These are phyloP conservation scores for Colletotrichum sp. DNA, from an alignment of 2,329 filamentous ascomycete genomes.

Conservation along the genomic window DNA sequence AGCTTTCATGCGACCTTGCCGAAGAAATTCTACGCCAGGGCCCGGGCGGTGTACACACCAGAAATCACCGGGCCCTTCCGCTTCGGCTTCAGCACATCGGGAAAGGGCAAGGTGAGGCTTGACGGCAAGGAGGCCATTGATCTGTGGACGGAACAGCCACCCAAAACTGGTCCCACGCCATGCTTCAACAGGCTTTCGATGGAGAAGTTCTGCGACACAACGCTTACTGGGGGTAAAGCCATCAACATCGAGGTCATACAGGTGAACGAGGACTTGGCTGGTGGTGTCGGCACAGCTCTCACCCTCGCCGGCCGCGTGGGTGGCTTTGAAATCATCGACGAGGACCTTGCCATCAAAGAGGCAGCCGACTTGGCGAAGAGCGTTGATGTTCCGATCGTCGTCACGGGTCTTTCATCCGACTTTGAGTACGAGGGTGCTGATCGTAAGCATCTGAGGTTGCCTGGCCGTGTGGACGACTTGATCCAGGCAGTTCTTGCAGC, in stretches of 20 bases:
- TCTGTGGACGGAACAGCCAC: constrained; percentile 22
- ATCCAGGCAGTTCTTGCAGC: constrained; percentile 69
- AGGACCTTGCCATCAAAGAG: constrained; percentile 63
- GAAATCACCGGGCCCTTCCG: constrained; percentile 2
- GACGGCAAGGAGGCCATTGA: constrained; percentile 29
- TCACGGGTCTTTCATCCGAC: constrained; percentile 78
- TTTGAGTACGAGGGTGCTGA: constrained; percentile 85
- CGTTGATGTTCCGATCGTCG: constrained; percentile 78
- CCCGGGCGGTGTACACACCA: constrained; percentile 6
- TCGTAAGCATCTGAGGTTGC: constrained; percentile 79
- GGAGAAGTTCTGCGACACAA: constrained; percentile 13
- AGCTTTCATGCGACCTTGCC: constrained; percentile 16
- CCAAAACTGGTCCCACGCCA: constrained; percentile 17
- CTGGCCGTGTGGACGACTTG: constrained; percentile 72
- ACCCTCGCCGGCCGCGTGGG: constrained; percentile 52
- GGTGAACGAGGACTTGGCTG: constrained; percentile 24
- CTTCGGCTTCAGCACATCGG: constrained; percentile 21
- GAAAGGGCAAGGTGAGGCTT: constrained; percentile 29
- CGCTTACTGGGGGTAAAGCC: background rate
- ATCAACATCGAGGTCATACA: constrained; percentile 13
- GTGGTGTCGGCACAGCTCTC: constrained; percentile 25
- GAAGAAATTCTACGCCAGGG: constrained; percentile 19
- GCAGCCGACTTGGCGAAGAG: constrained; percentile 71
- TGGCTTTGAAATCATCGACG: constrained; percentile 61
- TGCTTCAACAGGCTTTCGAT: constrained; percentile 22